Evolutionary conservation across 306 rosid species (phyloP).

Genomic region (Cucumis cinereus): DNA sequence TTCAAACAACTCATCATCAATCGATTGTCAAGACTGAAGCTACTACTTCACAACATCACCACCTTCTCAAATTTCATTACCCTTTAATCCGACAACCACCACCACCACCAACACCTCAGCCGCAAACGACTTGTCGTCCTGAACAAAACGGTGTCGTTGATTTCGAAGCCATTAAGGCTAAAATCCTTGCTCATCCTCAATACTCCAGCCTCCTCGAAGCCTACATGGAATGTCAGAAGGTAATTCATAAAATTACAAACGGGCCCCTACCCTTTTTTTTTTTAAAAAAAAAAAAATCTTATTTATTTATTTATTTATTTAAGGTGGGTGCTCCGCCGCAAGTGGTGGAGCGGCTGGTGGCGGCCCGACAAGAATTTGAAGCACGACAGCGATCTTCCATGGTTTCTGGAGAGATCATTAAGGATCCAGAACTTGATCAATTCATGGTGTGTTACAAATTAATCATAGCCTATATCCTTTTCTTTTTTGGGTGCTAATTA

Average conservation of each 20-base stretch:
- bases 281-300: background rate
- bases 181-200: conserved; percentile 89
- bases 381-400: conserved; percentile 60
- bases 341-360: conserved; percentile 63
- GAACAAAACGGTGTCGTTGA: conserved; percentile 28
- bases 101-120: background rate
- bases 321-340: conserved; percentile 92
- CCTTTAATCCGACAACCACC: conserved; percentile 31
- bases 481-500: background rate
- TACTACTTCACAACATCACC: conserved; percentile 36
- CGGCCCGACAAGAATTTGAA: conserved; percentile 64
- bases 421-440: conserved; percentile 96
- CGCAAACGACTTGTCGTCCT: conserved; percentile 2
- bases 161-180: conserved; percentile 72
- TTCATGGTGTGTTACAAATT: conserved; percentile 45
- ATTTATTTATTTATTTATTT: background rate
- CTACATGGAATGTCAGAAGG: conserved; percentile 98
- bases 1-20: conserved; percentile 22
- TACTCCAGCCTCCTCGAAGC: conserved; percentile 78
- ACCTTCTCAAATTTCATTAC: conserved; percentile 37
- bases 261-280: background rate
- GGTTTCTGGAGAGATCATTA: conserved; percentile 38
- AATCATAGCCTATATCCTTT: background rate
- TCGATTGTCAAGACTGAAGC: conserved; percentile 53
- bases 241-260: conserved; percentile 6